Base-by-base conservation (phyloP, 208 protist genomes). In the Trypanosoma brucei region DNA sequence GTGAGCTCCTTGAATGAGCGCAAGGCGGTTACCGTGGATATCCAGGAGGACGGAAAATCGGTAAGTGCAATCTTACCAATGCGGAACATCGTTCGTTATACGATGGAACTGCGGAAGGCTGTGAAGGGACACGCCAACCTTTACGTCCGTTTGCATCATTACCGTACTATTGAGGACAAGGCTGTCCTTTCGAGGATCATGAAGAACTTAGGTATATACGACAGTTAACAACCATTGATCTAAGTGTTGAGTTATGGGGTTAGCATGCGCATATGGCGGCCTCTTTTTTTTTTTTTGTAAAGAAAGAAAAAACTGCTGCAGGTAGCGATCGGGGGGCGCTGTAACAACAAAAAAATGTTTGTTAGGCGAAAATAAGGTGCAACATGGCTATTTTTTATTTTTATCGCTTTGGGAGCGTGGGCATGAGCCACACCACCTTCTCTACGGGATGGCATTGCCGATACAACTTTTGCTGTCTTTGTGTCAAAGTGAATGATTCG, bases 111-210 rank as follows among this genome's bases (percentile, higher is more conserved):
- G 51, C 84, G 90, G 13, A 92, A 81, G 62, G 80, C 72, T 2
- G 85, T 89, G 52, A 96, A 96, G 72, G 90, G 90, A 4, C 84
- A 96, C 62, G 90, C 87, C n/a, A 91, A 79, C 46, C 61, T 91
- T 40, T 90, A 81, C 46, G 79, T 81, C 34, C 76, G 75, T 45
- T 60, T 96, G 5, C 68, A 89, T 51, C 68, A 87, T 56, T 96
- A 93, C 58, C 75, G 84, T 13, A 61, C 85, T 22, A 48, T 95
- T 44, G 81, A 89, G 63, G 86, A 95, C 48, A 88, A 91, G 60
- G 70, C 70, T n/a, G 80, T 92, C 38, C 50, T 91, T 22, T 59
- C 73, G 4, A 81, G 84, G 40, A 83, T 95, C 37, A 70, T 95
- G 74, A 86, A 86, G 66, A 92, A 91, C 49, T 73, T 89, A 30